These are phyloP conservation scores for Yarrowia bubula DNA, from an alignment of 805 yeast genomes.

Conservation along the genomic window DNA sequence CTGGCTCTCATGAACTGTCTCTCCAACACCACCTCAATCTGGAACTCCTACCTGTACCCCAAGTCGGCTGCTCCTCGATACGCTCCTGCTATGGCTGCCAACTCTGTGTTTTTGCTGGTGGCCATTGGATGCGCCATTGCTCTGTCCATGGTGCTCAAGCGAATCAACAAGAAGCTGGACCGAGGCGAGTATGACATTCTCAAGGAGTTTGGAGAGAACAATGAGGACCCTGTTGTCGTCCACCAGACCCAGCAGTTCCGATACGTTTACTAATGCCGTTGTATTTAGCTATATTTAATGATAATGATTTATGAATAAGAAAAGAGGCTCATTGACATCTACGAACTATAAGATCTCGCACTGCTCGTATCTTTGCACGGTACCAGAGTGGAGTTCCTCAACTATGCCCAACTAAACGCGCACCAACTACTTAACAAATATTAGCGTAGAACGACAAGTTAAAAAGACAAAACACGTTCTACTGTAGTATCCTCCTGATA, in stretches of 20 bases:
- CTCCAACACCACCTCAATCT: conserved; percentile 28
- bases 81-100: conserved; percentile 29
- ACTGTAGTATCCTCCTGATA: no score
- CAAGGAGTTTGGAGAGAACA: conserved; percentile 29
- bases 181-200: conserved; percentile 27
- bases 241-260: conserved; percentile 11
- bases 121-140: conserved; percentile 17
- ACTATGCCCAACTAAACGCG: no score
- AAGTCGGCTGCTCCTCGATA: conserved; percentile 29
- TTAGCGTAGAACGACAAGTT: no score
- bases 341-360: no score
- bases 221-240: not conserved
- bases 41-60: conserved; percentile 31
- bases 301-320: not conserved
- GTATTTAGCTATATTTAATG: not conserved
- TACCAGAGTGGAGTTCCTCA: no score
- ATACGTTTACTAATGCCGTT: not conserved
- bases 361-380: no score
- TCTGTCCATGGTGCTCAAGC: conserved; percentile 22
- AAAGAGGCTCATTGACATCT: no score
- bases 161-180: conserved; percentile 29
- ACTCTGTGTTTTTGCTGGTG: conserved; percentile 28
- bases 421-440: no score
- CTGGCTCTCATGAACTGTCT: conserved; percentile 50
- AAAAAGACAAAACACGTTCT: no score